phyloP scores from a whole-genome alignment of 768 basidiomycete genomes.

The Scleroderma citrinum region DNA sequence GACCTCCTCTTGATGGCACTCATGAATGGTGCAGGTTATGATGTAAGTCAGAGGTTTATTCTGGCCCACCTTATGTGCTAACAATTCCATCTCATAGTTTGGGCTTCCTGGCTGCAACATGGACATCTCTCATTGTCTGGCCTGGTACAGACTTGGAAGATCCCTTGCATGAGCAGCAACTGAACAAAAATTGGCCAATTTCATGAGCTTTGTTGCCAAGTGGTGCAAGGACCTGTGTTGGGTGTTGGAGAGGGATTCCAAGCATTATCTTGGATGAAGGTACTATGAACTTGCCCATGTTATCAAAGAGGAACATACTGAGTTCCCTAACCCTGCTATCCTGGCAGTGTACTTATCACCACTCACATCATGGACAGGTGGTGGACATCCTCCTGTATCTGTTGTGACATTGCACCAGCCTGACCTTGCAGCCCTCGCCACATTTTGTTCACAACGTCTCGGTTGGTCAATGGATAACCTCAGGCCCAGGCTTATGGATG shows the following conservation, averaged over 20 bases:
- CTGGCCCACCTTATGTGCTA: background rate
- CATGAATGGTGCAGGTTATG: background rate
- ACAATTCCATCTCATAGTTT: too few relatives aligned
- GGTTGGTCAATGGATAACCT: background rate
- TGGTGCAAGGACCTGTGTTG: background rate
- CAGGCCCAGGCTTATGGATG: background rate
- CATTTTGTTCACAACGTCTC: background rate
- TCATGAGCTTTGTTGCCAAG: background rate
- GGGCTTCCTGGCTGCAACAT: background rate
- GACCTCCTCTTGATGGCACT: background rate
- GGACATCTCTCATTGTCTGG: background rate
- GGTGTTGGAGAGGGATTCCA: background rate
- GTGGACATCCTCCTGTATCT: background rate
- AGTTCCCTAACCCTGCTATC: constrained; percentile 1
- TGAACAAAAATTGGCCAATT: background rate
- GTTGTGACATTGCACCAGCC: background rate
- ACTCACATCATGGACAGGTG: background rate
- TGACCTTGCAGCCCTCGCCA: background rate
- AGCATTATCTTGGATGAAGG: background rate
- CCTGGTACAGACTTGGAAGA: background rate
- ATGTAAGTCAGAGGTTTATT: background rate
- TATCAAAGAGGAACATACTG: background rate
- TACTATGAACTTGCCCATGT: background rate
- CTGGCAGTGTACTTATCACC: background rate
- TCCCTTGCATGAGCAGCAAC: background rate